Conservation (phyloP, 306 rosid genomes). For the Glycine latifolia region DNA sequence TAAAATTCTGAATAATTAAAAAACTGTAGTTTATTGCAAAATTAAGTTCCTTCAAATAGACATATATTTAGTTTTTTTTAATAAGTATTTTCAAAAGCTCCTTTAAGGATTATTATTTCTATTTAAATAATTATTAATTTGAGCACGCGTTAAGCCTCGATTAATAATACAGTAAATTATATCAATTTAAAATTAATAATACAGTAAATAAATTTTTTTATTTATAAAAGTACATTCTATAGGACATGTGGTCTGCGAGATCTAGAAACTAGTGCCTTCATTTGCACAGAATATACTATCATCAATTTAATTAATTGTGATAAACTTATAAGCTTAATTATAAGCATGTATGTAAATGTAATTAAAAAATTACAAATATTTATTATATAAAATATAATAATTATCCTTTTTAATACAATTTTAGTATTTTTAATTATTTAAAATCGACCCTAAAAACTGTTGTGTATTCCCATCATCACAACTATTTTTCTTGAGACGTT, state of each 20-base stretch:
- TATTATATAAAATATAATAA: neutral
- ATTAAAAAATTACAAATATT: neutral
- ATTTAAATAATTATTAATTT: neutral
- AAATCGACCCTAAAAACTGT: neutral
- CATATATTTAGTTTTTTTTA: too few species aligned
- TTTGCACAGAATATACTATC: neutral
- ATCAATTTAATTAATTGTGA: too few species aligned
- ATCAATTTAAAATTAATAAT: neutral
- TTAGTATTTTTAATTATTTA: neutral
- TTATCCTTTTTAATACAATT: too few species aligned
- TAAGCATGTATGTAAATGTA: neutral
- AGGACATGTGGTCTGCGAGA: constrained; percentile 7
- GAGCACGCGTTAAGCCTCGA: neutral
- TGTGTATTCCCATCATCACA: neutral
- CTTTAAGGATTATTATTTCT: neutral
- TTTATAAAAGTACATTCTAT: neutral
- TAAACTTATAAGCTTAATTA: neutral
- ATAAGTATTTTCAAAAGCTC: neutral
- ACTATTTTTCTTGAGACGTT: neutral
- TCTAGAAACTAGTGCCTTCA: neutral
- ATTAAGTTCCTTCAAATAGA: neutral
- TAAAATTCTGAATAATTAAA: too few species aligned
- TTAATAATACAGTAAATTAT: neutral
- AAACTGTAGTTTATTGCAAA: too few species aligned
- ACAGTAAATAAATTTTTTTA: neutral